Percentiles rank a stretch among this genome's conserved stretches.
Evolutionary conservation across 2,329 filamentous ascomycete genomes (phyloP).

Genomic region (Shiraia bambusicola): DNA sequence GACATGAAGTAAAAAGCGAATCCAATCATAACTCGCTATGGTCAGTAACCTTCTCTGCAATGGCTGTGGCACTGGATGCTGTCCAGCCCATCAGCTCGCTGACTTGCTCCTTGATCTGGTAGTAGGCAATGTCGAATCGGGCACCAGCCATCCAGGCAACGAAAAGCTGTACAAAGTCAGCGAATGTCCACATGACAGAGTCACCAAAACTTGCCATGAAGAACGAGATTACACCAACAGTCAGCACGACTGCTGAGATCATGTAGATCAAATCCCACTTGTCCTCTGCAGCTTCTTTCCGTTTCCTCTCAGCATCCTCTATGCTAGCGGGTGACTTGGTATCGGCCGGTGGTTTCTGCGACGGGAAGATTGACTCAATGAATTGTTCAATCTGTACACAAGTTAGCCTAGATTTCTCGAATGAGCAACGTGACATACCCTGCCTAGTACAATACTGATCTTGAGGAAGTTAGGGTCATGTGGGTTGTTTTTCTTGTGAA

Average conservation of each 20-base stretch:
- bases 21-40: conserved; percentile 47
- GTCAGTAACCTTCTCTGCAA: conserved; percentile 25
- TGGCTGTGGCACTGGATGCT: conserved; percentile 10
- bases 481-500: conserved; percentile 92
- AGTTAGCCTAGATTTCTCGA: conserved; percentile 4
- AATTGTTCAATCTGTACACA: conserved; percentile 81
- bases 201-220: conserved; percentile 76
- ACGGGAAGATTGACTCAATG: conserved; percentile 89
- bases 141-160: conserved; percentile 79
- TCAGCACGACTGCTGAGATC: conserved; percentile 63
- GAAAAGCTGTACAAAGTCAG: conserved; percentile 60
- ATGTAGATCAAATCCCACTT: conserved; percentile 63
- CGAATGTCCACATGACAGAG: conserved; percentile 12
- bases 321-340: conserved; percentile 41
- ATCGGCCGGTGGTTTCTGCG: conserved; percentile 66
- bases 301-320: conserved; percentile 59
- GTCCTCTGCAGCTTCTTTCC: conserved; percentile 55
- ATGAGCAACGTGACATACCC: conserved; percentile 55
- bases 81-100: conserved; percentile 38
- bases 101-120: conserved; percentile 57
- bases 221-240: conserved; percentile 69
- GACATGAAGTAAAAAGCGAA: conserved; percentile 15
- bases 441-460: conserved; percentile 87
- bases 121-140: conserved; percentile 71
- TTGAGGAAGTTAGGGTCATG: conserved; percentile 88